Base-by-base conservation (phyloP, 306 rosid species). In the Gillenia trifoliata region DNA sequence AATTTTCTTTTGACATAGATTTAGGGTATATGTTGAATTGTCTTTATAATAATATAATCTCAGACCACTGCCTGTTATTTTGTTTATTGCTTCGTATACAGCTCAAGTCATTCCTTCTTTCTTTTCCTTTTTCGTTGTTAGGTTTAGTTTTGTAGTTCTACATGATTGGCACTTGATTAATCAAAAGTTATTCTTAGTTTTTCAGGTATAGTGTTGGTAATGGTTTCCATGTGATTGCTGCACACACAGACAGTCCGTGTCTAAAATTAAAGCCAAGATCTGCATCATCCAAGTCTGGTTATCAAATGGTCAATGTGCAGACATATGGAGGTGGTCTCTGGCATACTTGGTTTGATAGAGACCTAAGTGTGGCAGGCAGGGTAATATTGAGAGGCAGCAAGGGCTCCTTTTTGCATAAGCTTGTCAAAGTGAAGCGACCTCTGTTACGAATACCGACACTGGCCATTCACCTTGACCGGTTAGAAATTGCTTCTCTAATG, bases 321-420 rank as follows among this genome's bases (percentile, higher is more conserved):
- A 91, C 96, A n/a, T 94, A 94, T 82, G 98, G 95, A 54, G 85
- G 82, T 76, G 97, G 98, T 36, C 81, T 94, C 68, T 94, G 98
- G 98, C 89, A 94, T 74, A 94, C 97, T 65, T 94, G 98, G 97
- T 94, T 94, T 81, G 98, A 94, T 76, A 87, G 98, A 82, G 98
- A 94, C 83, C 86, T 94, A 81, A 91, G 94, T 78, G 94, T 94
- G 49, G 97, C 98, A 23, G 97, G 98, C 57, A 86, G 98, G 76
- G 97, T 91, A 63, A 87, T 93, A 81, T 82, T 93, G 57, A 88
- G 85, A 80, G 83, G 80, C 11, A 50, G 73, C 30, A 70, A 72
- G 26, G 81, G 87, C 59, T 82, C 89, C 62, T 91, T 75, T 76
- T 29, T 78, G 74, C 97, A 93, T 64, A 89, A 88, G 85, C 98